phyloP scores from a whole-genome alignment of 2,329 filamentous ascomycete species.

The Pyrenochaeta sp. region DNA sequence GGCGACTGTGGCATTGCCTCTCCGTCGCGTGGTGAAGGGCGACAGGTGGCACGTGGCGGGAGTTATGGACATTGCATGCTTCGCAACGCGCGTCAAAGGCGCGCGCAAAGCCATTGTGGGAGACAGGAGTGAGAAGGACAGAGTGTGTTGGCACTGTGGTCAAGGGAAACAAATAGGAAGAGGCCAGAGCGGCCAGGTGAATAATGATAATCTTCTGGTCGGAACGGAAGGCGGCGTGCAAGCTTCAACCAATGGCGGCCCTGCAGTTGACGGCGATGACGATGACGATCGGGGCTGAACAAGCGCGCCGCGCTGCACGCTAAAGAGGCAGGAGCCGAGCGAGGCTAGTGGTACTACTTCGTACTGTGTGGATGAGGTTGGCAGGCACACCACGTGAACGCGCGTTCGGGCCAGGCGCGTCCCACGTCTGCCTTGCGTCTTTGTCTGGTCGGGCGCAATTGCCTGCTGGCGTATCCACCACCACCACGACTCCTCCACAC shows the following conservation, averaged over 20 bases:
- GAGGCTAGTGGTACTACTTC: background rate
- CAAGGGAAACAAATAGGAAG: constrained; percentile 8
- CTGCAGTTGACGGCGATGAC: constrained; percentile 28
- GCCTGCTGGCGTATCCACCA: background rate
- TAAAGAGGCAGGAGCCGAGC: background rate
- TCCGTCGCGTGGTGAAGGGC: constrained; percentile 47
- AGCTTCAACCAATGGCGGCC: constrained; percentile 37
- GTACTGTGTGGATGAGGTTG: background rate
- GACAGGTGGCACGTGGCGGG: constrained; percentile 39
- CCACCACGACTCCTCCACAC: background rate
- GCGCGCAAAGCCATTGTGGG: constrained; percentile 51
- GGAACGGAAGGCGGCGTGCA: constrained; percentile 12
- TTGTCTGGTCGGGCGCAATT: constrained; percentile 5
- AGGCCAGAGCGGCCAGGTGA: constrained; percentile 31
- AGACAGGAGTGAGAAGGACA: constrained; percentile 11
- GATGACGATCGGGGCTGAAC: constrained; percentile 39
- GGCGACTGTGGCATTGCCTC: constrained; percentile 65
- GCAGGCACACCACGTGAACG: constrained; percentile 21
- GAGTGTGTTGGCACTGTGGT: background rate
- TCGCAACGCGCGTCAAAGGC: constrained; percentile 43
- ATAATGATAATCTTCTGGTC: constrained; percentile 22
- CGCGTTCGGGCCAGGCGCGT: constrained; percentile 34
- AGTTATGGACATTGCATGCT: constrained; percentile 39
- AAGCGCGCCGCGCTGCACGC: constrained; percentile 18
- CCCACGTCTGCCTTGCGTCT: constrained; percentile 23